A percentile compares a stretch with the other conserved stretches of the same genome.
Evolutionary conservation across 1,284 basidiomycete species (phyloP).

Genomic region (Marasmius fiardii): DNA sequence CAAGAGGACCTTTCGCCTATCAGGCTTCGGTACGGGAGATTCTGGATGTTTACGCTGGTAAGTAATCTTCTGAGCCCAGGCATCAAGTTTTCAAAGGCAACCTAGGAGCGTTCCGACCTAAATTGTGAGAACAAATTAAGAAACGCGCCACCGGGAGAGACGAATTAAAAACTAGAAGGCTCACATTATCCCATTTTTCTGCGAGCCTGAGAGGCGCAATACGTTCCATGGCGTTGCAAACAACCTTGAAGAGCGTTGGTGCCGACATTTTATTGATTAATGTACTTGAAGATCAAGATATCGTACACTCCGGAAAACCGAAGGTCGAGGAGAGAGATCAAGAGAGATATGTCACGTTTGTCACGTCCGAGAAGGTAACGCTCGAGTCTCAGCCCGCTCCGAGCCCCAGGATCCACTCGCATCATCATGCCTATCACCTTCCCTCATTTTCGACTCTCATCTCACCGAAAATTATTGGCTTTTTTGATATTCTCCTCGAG

Average conservation of each 20-base stretch:
- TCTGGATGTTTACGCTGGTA: slow-evolving; percentile 33
- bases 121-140: slow-evolving; percentile 8
- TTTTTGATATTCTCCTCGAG: too few relatives aligned
- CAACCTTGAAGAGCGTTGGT: slow-evolving; percentile 43
- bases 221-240: slow-evolving; percentile 66
- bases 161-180: slow-evolving; percentile 25
- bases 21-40: slow-evolving; percentile 59
- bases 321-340: background rate
- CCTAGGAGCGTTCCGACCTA: slow-evolving; percentile 85
- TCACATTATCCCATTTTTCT: slow-evolving; percentile 89
- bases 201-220: slow-evolving; percentile 86
- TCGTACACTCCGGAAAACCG: too few relatives aligned
- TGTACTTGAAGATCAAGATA: too few relatives aligned
- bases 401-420: too few relatives aligned
- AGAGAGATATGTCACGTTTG: too few relatives aligned
- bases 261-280: background rate
- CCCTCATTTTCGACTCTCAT: too few relatives aligned
- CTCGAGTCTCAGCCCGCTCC: too few relatives aligned
- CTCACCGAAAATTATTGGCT: too few relatives aligned
- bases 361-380: too few relatives aligned
- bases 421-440: too few relatives aligned
- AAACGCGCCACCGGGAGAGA: background rate
- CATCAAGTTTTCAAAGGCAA: slow-evolving; percentile 28
- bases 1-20: slow-evolving; percentile 65
- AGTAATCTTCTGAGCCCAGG: background rate